Conservation (phyloP, 805 yeast species). For the Vanderwaltozyma verrucispora region DNA sequence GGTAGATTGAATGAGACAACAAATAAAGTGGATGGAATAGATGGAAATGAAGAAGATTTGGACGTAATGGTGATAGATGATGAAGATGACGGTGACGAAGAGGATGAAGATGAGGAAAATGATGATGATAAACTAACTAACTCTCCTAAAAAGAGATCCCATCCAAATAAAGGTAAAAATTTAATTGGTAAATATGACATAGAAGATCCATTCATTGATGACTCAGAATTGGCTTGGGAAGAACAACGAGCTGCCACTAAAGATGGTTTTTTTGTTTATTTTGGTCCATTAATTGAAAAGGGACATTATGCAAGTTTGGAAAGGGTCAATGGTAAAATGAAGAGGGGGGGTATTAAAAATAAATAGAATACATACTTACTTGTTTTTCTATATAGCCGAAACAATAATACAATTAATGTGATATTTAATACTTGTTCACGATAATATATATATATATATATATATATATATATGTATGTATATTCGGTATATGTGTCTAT, state of each 20-base stretch:
- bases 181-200: slow-evolving; percentile 85
- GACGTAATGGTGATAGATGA: slow-evolving; percentile 15
- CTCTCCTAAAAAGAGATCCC: slow-evolving; percentile 23
- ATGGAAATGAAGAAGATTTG: slow-evolving; percentile 21
- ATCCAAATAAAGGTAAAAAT: slow-evolving; percentile 45
- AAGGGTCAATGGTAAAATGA: slow-evolving; percentile 35
- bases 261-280: slow-evolving; percentile 92
- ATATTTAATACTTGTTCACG: too few relatives aligned
- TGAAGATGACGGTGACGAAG: slow-evolving; percentile 15
- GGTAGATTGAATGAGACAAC: slow-evolving; percentile 13
- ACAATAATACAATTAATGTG: too few relatives aligned
- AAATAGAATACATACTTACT: slow-evolving; percentile 12
- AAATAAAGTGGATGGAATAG: slow-evolving; percentile 9
- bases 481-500: too few relatives aligned
- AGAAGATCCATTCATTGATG: slow-evolving; percentile 95
- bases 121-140: slow-evolving; percentile 10
- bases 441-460: too few relatives aligned
- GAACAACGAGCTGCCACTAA: slow-evolving; percentile 86
- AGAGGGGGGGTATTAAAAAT: slow-evolving; percentile 30
- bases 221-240: slow-evolving; percentile 84
- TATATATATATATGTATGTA: too few relatives aligned
- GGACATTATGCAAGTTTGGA: slow-evolving; percentile 39
- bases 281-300: slow-evolving; percentile 78
- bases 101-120: slow-evolving; percentile 12
- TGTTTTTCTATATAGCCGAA: too few relatives aligned